Evolutionary conservation across 768 basidiomycete species (phyloP), one percentile per base, ranked within the genome.

Genomic region (Boletellus ananiceps): DNA sequence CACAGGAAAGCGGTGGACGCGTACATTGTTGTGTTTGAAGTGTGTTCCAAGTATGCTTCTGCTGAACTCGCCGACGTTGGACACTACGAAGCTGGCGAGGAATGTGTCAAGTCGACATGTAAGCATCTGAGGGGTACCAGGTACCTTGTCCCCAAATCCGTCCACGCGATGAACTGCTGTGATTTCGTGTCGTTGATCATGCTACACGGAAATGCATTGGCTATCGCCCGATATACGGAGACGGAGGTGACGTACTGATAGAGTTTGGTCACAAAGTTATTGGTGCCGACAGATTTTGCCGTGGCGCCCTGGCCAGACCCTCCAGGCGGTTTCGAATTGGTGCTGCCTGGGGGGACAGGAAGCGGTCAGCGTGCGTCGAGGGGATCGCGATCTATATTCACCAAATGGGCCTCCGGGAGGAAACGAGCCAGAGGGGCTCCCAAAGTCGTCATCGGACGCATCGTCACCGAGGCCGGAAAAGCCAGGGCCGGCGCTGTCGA

Each of bases 21-120:
- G 49, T 52, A 88, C 88, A 64, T 91, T 91, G 66, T 90, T 91
- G 70, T 93, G 90, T 68, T 91, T 92, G 70, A 92, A 93, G 63
- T 93, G 89, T 2, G 84, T 82, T 3, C 88, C 88, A 27, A 93
- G 74, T 57, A 91, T 90, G 60, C 81, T 87, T 52, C 87, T 74
- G 57, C 87, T 89, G 65, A 93, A 92, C 63, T 90, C 87, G 65
- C 86, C 85, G 41, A 88, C 86, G 52, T 89, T 90, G 37, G 84
- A 86, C 32, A 93, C 89, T 40, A 91, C 86, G 58, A 93, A 91
- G 40, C 86, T 78, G 25, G 13, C 23, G 38, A 33, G 33, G 0
- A 47, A 38, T 12, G 13, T 14, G 21, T 29, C 29, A 29, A 29
- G 29, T 29, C 29, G 29, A 9, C 29, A 29, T 29, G 8, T 53